Evolutionary conservation across 305 asterid genomes (phyloP).

Genomic region (Caryopteris hybrid): DNA sequence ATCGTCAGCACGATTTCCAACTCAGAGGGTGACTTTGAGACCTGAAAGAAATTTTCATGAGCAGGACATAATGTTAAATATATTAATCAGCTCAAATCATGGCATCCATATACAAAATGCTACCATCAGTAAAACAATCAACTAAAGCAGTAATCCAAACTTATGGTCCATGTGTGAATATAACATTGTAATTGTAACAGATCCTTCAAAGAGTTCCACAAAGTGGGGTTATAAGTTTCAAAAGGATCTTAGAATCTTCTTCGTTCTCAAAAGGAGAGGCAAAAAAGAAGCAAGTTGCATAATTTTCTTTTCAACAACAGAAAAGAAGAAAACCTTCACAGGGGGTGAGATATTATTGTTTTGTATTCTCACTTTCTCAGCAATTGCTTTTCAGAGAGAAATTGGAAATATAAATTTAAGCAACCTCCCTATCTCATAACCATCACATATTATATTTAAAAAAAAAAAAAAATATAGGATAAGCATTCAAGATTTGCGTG

Average conservation of each 20-base stretch:
- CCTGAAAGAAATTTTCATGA: conserved; percentile 40
- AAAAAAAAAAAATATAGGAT: background rate
- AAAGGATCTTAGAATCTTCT: too few relatives aligned
- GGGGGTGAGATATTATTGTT: background rate
- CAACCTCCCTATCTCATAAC: background rate
- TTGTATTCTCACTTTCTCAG: background rate
- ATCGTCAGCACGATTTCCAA: conserved; percentile 81
- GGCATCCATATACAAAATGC: background rate
- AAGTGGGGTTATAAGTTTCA: background rate
- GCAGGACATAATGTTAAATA: conserved; percentile 6
- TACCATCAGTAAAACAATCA: conserved; percentile 8
- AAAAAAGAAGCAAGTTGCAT: background rate
- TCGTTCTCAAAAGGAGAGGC: background rate
- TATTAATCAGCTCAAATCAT: conserved; percentile 7
- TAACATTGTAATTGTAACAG: background rate
- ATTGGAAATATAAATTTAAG: background rate
- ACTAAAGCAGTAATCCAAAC: background rate
- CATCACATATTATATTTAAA: background rate
- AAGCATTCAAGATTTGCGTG: background rate
- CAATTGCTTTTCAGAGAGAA: background rate
- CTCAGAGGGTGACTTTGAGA: conserved; percentile 89
- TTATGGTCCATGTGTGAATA: background rate
- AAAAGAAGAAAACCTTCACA: background rate
- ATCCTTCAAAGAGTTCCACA: background rate
- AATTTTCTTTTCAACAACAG: background rate